phyloP scores from a whole-genome alignment of 495 filamentous ascomycete genomes.

The Barbatosphaeria neglecta region DNA sequence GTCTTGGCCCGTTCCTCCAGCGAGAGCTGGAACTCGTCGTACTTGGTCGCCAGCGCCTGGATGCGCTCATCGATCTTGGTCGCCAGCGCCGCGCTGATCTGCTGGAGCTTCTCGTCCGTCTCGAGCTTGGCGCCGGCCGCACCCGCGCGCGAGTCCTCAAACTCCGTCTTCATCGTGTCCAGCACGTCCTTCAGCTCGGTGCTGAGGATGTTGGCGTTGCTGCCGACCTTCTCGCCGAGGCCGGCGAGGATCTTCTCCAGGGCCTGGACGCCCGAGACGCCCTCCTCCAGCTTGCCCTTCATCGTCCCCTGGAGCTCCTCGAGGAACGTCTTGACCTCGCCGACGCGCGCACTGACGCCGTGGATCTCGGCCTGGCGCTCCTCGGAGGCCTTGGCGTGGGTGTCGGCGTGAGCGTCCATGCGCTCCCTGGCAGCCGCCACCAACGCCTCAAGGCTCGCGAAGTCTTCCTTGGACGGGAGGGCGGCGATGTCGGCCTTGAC shows the following conservation, averaged over 20 bases:
- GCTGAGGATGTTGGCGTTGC: slow-evolving; percentile 38
- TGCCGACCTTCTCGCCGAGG: slow-evolving; percentile 46
- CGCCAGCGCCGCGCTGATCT: slow-evolving; percentile 56
- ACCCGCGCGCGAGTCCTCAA: slow-evolving; percentile 61
- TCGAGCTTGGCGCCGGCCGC: slow-evolving; percentile 61
- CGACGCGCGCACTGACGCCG: slow-evolving; percentile 36
- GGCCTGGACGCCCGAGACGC: slow-evolving; percentile 33
- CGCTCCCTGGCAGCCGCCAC: slow-evolving; percentile 61
- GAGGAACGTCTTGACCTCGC: slow-evolving; percentile 38
- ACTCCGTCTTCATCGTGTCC: slow-evolving; percentile 67
- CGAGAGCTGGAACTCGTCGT: slow-evolving; percentile 64
- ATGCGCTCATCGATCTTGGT: slow-evolving; percentile 72
- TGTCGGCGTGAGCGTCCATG: slow-evolving; percentile 54
- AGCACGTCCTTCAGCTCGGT: slow-evolving; percentile 67
- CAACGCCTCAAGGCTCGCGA: slow-evolving; percentile 39
- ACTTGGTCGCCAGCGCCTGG: slow-evolving; percentile 63
- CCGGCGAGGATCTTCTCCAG: slow-evolving; percentile 49
- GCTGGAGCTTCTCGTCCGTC: slow-evolving; percentile 63
- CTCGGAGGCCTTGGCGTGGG: slow-evolving; percentile 68
- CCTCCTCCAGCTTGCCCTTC: slow-evolving; percentile 39
- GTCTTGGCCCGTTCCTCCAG: slow-evolving; percentile 59
- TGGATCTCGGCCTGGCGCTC: slow-evolving; percentile 49
- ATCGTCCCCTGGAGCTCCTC: slow-evolving; percentile 38
- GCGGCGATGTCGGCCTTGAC: slow-evolving; percentile 52
- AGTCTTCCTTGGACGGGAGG: slow-evolving; percentile 51